These are phyloP conservation scores for Kondoa subrosea DNA, from an alignment of 768 basidiomycete species.

Conservation along the genomic window DNA sequence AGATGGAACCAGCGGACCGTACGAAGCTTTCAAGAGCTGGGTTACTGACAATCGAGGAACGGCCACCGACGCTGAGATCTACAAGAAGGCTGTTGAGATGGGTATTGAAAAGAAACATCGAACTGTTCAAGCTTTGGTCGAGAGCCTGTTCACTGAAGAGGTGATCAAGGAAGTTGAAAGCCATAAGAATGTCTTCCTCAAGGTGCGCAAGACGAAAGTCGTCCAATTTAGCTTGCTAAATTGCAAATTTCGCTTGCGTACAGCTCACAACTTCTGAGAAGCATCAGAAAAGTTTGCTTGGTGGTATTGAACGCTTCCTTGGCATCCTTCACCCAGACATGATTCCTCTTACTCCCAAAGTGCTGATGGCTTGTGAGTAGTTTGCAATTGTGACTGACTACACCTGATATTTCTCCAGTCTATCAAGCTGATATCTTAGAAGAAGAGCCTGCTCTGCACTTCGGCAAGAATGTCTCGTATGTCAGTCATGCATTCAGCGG, in stretches of 20 bases:
- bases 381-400: not conserved
- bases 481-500: not conserved
- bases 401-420: conserved; percentile 37
- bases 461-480: conserved; percentile 59
- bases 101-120: conserved; percentile 93
- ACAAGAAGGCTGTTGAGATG: conserved; percentile 73
- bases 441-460: conserved; percentile 93
- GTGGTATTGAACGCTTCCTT: conserved; percentile 74
- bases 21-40: conserved; percentile 67
- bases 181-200: conserved; percentile 55
- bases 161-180: conserved; percentile 38
- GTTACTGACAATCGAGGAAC: conserved; percentile 38
- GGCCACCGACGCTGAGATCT: conserved; percentile 48
- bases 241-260: conserved; percentile 40
- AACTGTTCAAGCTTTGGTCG: conserved; percentile 61
- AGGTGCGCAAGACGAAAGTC: conserved; percentile 39
- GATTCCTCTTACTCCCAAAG: conserved; percentile 35
- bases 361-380: conserved; percentile 13
- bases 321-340: conserved; percentile 60
- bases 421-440: conserved; percentile 86
- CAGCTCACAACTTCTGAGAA: conserved; percentile 60
- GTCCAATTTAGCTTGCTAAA: not conserved
- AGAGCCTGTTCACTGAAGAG: conserved; percentile 63
- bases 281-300: conserved; percentile 83
- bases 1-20: conserved; percentile 72